Evolutionary conservation across 495 filamentous ascomycete genomes (phyloP), one percentile per base, ranked within the genome.

Genomic region (Acidiella bohemica): DNA sequence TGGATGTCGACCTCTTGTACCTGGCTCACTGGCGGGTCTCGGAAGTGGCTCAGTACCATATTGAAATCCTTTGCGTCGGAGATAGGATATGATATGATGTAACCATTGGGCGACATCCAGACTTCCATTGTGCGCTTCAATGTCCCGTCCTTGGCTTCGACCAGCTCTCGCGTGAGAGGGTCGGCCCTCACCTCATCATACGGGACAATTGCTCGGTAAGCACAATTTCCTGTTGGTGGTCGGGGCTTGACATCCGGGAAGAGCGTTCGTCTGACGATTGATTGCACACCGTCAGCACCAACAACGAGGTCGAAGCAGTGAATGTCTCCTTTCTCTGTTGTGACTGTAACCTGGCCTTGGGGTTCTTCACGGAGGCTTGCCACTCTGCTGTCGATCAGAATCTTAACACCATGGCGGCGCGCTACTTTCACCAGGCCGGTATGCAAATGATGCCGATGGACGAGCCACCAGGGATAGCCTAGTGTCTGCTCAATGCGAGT

Each of bases 31-130:
- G 43, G 48, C 1, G 37, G 32, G 9, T 46, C 41, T 1, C 48
- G 43, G 16, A 61, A 62, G 52, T 73, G 68, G 1, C 60, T 65
- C 6, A 72, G 56, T 0, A 69, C 68, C 57, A 70, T 62, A 40
- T 72, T 70, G 47, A 70, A 68, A 4, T 59, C 49, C 30, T 57
- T 63, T 2, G 65, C 66, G 6, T 53, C 58, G 3, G 62, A 61
- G 12, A 72, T 70, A 4, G 62, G 64, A 42, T 71, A 72, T 5
- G 62, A 61, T 50, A 72, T 71, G 16, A 66, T 65, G 47, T 70
- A 65, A 4, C 36, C 36, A 3, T 36, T 46, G 3, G 36, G 37
- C 2, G 34, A 26, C 59, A 66, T 63, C 64, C 63, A 67, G 5
- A 65, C 57, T 33, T 67, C 63, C 61, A 67, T 65, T 2, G 58